Evolutionary conservation across 2,329 filamentous ascomycete species (phyloP).

Genomic region (Botrytis fragariae): DNA sequence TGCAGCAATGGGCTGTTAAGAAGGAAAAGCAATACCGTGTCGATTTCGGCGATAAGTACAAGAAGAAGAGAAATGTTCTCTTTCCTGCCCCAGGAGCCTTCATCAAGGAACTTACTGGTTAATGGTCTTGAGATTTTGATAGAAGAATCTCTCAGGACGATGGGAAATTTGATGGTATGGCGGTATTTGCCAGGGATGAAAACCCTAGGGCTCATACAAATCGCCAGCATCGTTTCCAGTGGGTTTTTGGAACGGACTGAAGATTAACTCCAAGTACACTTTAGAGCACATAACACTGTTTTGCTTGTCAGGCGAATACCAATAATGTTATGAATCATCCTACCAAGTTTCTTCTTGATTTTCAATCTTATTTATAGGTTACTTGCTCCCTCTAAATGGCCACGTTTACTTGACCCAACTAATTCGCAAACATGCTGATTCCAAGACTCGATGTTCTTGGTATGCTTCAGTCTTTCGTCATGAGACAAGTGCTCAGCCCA

Average conservation of each 20-base stretch:
- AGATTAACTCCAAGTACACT: not conserved
- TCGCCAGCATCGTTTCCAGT: not conserved
- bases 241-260: not conserved
- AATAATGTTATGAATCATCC: not conserved
- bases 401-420: not conserved
- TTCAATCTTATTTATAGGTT: not conserved
- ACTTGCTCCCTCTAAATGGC: not conserved
- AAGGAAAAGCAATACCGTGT: slow-evolving; percentile 89
- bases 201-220: too few relatives aligned
- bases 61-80: slow-evolving; percentile 85
- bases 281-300: not conserved
- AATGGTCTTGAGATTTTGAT: not conserved
- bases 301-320: not conserved
- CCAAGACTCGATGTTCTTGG: not conserved
- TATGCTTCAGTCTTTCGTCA: not conserved
- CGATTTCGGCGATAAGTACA: slow-evolving; percentile 91
- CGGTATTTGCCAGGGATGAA: not conserved
- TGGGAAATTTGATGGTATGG: not conserved
- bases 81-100: slow-evolving; percentile 50
- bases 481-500: not conserved
- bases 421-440: not conserved
- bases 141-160: not conserved
- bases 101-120: slow-evolving; percentile 23
- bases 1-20: slow-evolving; percentile 84
- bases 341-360: not conserved